Evolutionary conservation across 305 asterid species (phyloP).

Genomic region (Fraxinus latifolia): DNA sequence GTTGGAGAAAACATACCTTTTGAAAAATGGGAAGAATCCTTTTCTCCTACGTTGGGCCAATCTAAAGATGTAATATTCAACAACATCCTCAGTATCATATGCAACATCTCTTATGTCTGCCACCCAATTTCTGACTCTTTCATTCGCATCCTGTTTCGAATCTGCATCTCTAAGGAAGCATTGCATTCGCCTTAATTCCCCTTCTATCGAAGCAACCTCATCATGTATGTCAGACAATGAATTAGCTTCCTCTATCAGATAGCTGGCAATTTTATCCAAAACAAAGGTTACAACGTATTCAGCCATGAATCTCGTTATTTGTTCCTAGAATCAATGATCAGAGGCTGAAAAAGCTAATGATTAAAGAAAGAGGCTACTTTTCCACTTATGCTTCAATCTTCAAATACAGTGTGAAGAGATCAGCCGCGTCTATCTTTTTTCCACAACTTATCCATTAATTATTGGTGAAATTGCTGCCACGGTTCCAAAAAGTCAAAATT

Average conservation of each 20-base stretch:
- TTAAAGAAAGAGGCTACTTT: not conserved
- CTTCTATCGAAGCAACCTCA: conserved; percentile 10
- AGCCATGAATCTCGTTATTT: conserved; percentile 13
- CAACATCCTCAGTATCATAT: conserved; percentile 19
- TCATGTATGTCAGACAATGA: not conserved
- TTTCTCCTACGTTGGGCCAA: not conserved
- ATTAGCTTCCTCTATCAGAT: conserved; percentile 19
- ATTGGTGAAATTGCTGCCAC: no score
- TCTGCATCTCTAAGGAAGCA: conserved; percentile 23
- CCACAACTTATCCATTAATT: not conserved
- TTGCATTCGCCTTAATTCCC: conserved; percentile 22
- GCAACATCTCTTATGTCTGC: conserved; percentile 23
- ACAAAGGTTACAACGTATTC: conserved; percentile 18
- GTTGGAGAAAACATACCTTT: conserved; percentile 3
- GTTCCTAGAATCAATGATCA: not conserved
- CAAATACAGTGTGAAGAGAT: not conserved
- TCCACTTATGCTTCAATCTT: no score
- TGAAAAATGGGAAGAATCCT: not conserved
- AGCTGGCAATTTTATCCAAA: conserved; percentile 10
- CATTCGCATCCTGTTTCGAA: conserved; percentile 8
- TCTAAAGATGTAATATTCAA: not conserved
- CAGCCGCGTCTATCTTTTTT: no score
- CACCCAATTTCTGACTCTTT: conserved; percentile 20
- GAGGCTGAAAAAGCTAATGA: not conserved
- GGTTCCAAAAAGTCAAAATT: no score